These are phyloP conservation scores for Sporothrix protearum DNA, from an alignment of 2,329 filamentous ascomycete genomes.

Conservation along the genomic window DNA sequence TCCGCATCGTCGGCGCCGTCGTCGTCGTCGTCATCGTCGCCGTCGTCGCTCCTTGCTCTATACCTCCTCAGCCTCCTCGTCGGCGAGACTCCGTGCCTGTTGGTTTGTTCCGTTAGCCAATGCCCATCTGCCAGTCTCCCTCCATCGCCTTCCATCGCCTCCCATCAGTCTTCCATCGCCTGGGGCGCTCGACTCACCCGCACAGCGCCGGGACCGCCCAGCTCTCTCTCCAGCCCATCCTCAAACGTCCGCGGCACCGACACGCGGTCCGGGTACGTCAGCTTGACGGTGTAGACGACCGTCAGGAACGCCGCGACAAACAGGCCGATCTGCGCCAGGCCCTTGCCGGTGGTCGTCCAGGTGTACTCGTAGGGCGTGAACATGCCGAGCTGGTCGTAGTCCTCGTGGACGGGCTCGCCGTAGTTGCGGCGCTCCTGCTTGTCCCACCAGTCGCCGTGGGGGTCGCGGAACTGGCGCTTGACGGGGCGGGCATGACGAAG, in stretches of 20 bases:
- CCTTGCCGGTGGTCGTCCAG: constrained; percentile 69
- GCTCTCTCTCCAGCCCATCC: constrained; percentile 67
- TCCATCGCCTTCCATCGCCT: too few relatives aligned
- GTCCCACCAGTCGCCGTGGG: constrained; percentile 93
- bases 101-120: not conserved
- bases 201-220: constrained; percentile 65
- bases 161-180: too few relatives aligned
- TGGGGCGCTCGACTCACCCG: constrained; percentile 45
- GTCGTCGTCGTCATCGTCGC: not conserved
- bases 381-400: constrained; percentile 87
- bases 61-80: constrained; percentile 19
- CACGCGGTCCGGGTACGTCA: constrained; percentile 68
- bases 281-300: constrained; percentile 64
- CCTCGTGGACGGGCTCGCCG: constrained; percentile 93
- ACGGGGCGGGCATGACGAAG: constrained; percentile 74
- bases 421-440: constrained; percentile 96
- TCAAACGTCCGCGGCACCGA: constrained; percentile 68
- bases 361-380: constrained; percentile 89
- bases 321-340: constrained; percentile 61
- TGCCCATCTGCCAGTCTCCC: not conserved
- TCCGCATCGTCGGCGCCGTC: too few relatives aligned
- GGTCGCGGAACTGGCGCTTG: constrained; percentile 91
- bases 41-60: not conserved
- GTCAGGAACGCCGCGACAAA: constrained; percentile 63
- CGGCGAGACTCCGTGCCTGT: constrained; percentile 21